A percentile compares a stretch with the other conserved stretches of the same genome.
Evolutionary conservation across 139 green algal species (phyloP).

Genomic region (Trebouxia sp.): DNA sequence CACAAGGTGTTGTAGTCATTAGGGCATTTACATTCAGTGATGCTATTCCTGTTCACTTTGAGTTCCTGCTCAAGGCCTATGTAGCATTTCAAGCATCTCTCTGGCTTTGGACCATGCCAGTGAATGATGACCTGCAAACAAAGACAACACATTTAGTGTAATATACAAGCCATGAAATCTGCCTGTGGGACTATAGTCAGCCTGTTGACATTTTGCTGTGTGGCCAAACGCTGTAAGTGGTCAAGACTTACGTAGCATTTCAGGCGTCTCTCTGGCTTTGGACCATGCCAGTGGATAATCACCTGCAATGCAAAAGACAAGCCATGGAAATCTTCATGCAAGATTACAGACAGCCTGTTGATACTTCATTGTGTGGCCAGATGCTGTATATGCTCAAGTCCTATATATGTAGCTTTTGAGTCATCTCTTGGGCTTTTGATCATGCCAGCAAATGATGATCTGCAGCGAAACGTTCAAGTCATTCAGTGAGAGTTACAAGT

Average conservation of each 20-base stretch:
- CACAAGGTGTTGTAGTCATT: neutral
- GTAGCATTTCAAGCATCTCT: constrained; percentile 18
- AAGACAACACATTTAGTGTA: neutral
- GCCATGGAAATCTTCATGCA: too few relatives aligned
- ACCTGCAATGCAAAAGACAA: too few relatives aligned
- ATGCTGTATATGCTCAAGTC: neutral
- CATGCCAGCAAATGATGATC: too few relatives aligned
- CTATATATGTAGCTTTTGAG: constrained; percentile 19
- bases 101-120: constrained; percentile 7
- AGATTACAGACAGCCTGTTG: too few relatives aligned
- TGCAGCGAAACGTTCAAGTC: too few relatives aligned
- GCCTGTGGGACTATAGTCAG: too few relatives aligned
- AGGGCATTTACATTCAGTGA: neutral
- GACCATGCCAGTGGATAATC: neutral
- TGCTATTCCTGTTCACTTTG: neutral
- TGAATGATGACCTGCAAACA: constrained; percentile 8
- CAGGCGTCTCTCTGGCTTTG: constrained; percentile 12
- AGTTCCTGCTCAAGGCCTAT: neutral
- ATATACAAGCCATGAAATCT: too few relatives aligned
- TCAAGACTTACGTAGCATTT: constrained; percentile 6
- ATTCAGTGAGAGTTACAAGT: too few relatives aligned
- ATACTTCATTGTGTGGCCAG: neutral
- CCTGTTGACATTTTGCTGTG: neutral
- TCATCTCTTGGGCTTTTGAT: neutral
- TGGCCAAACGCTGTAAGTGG: neutral